Conservation (phyloP, 2,329 filamentous ascomycete genomes). For the Chaetomiaceae sp. region DNA sequence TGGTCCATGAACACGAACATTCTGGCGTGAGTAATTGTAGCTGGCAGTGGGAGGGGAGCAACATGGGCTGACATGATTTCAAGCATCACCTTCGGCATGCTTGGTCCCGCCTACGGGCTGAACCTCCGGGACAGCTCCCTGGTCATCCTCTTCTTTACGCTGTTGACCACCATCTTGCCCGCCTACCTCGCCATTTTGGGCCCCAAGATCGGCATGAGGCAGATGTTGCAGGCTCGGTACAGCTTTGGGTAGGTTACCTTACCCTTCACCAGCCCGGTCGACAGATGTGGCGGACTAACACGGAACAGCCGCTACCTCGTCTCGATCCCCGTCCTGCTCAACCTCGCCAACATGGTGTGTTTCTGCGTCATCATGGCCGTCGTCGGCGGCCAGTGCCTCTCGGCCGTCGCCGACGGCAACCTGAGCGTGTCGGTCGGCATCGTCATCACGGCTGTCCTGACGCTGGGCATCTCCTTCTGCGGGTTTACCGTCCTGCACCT, state of each 20-base stretch:
- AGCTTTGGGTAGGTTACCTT: slow-evolving; percentile 48
- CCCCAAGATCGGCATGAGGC: slow-evolving; percentile 59
- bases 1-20: slow-evolving; percentile 47
- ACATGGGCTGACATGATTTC: not conserved
- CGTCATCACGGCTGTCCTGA: slow-evolving; percentile 54
- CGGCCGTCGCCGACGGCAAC: slow-evolving; percentile 46
- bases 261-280: not conserved
- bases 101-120: slow-evolving; percentile 52
- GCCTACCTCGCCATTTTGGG: slow-evolving; percentile 56
- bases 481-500: slow-evolving; percentile 54
- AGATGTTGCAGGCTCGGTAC: slow-evolving; percentile 62
- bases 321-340: slow-evolving; percentile 56
- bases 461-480: slow-evolving; percentile 58
- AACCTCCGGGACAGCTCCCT: slow-evolving; percentile 53
- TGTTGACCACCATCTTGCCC: slow-evolving; percentile 50
- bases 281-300: too few relatives aligned
- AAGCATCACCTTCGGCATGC: slow-evolving; percentile 60
- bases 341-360: slow-evolving; percentile 59
- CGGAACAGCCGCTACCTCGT: slow-evolving; percentile 48
- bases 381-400: slow-evolving; percentile 55
- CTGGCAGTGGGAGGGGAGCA: not conserved
- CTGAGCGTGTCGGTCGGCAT: slow-evolving; percentile 55
- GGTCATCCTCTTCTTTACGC: slow-evolving; percentile 59
- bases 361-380: slow-evolving; percentile 60
- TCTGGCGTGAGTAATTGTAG: slow-evolving; percentile 34